Conservation (phyloP, 2,329 filamentous ascomycete species). For the Tolypocladium album region DNA sequence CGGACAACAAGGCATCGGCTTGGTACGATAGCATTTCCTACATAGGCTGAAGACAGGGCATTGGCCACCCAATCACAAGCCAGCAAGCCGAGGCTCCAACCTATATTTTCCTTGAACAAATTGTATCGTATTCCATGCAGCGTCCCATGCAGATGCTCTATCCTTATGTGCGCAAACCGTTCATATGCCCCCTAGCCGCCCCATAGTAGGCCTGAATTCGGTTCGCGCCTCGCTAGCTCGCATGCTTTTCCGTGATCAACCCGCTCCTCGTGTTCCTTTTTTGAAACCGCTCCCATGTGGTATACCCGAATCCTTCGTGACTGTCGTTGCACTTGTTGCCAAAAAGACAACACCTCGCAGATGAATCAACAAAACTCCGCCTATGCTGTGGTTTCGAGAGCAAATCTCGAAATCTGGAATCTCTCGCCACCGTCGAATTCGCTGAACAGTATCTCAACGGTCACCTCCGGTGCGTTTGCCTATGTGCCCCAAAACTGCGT, state of each 20-base stretch:
- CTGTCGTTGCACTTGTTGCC: neutral
- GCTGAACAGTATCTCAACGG: neutral
- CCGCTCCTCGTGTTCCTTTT: neutral
- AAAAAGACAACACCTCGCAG: neutral
- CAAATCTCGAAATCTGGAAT: neutral
- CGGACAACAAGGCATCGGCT: neutral
- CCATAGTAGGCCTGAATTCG: neutral
- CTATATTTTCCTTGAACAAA: neutral
- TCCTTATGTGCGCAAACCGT: neutral
- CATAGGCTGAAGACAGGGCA: neutral
- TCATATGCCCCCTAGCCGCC: neutral
- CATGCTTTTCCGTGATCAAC: neutral
- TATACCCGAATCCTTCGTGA: slow-evolving; percentile 4
- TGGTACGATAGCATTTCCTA: neutral
- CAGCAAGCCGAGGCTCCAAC: neutral
- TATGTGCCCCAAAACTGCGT: neutral
- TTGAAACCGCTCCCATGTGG: neutral
- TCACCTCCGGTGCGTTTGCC: neutral
- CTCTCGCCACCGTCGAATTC: neutral
- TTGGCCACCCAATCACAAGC: neutral
- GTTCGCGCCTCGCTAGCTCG: neutral
- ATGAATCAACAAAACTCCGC: slow-evolving; percentile 5
- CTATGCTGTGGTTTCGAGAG: neutral
- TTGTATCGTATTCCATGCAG: slow-evolving; percentile 2
- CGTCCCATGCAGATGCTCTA: slow-evolving; percentile 2